Base-by-base conservation (phyloP, 2,329 filamentous ascomycete species). In the Lecanoromycetidae sp. region DNA sequence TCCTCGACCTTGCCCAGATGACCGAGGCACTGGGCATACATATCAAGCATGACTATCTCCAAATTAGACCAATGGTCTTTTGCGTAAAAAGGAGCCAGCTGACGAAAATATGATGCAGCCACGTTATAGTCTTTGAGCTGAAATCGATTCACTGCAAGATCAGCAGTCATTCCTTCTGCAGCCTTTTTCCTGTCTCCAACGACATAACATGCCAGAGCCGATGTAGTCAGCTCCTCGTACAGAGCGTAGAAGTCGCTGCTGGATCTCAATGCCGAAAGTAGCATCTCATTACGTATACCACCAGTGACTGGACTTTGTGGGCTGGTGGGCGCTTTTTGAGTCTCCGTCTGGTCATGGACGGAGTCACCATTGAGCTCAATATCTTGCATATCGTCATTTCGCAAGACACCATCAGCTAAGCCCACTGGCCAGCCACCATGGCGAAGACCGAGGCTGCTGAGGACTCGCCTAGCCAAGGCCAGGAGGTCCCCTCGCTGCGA, bases 101-200 rank as follows among this genome's bases (percentile, higher is more conserved):
- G 75, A 57, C 82, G 76, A 57, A 98, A 91, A 58, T 84, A 88
- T 0, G 75, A 75, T 0, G 84, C 80, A 1, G 91, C 88, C 1
- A 78, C 74, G 2, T 69, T 70, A 58, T 80, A 88, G 54, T 96
- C 84, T 19, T 76, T 75, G 3, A 84, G 70, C 15, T 35, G 41
- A 33, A 82, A 91, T 57, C 90, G 88, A 42, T 95, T 69, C 4
- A 91, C 75, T 1, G 87, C 91, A 37, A 96, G 73, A 62, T 98
- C 91, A 8, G 86, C 83, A 62, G 88, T 77, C 51, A 81, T 80
- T 17, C 80, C 75, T 56, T 93, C 80, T 1, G 84, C 80, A 6
- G 86, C 84, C 56, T 93, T 82, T 0, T 72, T 72, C 53, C 90
- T 83, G 46, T 80, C 83, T 4, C 88, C 87, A 4, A 87, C 77